Conservation (phyloP, 2,329 filamentous ascomycete species). For the Ascochyta rabiei region DNA sequence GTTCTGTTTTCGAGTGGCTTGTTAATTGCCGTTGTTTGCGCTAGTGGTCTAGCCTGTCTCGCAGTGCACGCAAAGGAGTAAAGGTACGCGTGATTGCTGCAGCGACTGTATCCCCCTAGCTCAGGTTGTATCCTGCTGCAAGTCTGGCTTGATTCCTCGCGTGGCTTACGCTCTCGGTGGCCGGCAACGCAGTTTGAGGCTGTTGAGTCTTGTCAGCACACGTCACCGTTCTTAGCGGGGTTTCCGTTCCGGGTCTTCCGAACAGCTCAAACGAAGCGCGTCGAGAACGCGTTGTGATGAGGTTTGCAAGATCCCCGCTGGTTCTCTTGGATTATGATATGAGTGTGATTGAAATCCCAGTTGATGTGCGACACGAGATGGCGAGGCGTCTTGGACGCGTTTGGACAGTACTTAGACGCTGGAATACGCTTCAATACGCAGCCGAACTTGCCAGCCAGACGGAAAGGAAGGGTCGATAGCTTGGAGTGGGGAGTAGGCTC, state of each 20-base stretch:
- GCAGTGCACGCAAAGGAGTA: not conserved
- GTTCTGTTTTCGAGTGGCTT: not conserved
- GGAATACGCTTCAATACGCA: not conserved
- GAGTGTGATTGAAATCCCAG: not conserved
- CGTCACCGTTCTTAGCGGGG: constrained; percentile 28
- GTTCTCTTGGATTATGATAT: not conserved
- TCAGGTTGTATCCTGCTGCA: not conserved
- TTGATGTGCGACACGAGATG: not conserved
- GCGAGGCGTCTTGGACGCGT: not conserved
- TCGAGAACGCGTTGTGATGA: constrained; percentile 1
- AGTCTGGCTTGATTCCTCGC: not conserved
- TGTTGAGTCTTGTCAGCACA: constrained; percentile 11
- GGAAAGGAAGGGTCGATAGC: constrained; percentile 22
- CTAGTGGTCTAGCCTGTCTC: not conserved
- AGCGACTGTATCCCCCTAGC: not conserved
- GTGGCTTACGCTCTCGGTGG: not conserved
- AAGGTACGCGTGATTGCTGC: not conserved
- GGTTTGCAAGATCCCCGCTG: not conserved
- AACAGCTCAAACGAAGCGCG: constrained; percentile 1
- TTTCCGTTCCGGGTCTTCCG: constrained; percentile 29
- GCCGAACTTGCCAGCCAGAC: constrained; percentile 1
- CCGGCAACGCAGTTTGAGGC: not conserved
- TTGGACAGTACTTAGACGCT: not conserved
- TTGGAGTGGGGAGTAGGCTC: constrained; percentile 29
- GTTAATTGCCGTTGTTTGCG: not conserved